Evolutionary conservation across 2,329 filamentous ascomycete genomes (phyloP), one percentile per base, ranked within the genome.

Genomic region (Cladosporium velox): DNA sequence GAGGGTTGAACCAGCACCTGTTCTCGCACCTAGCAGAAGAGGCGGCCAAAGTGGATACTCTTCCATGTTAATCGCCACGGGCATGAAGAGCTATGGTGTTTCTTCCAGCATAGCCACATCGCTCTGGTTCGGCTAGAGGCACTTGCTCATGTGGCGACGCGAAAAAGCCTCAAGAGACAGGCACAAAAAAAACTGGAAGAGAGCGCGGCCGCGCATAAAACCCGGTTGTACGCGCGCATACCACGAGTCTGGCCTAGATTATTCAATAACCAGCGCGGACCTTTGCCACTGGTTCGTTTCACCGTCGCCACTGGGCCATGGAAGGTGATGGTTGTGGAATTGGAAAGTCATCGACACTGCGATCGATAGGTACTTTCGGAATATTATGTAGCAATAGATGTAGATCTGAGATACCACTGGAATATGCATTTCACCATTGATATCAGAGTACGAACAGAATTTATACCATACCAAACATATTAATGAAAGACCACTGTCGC

Each of bases 1-100:
- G 83, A 85, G 62, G 84, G 81, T 10, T 77, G 72, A 77, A 32
- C 34, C 3, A 30, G 55, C 12, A 41, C 5, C 10, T 18, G 4
- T 41, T 8, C 8, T 41, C 32, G 10, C 32, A 35, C 24, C 34
- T 41, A 28, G 21, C 34, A 26, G 30, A 30, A 26, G 49, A 26
- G 49, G 49, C 28, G 49, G 49, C 24, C 49, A 30, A 54, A 30
- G 49, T 54, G 24, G 24, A 30, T 8, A 21, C n/a, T 11, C 26
- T 34, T 34, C 30, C 28, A 34, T n/a, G 18, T 18, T 21, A 18
- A 34, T n/a, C 52, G 52, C 28, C 28, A 55, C 18, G 28, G 11
- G 51, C 26, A 32, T 10, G 28, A 11, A 55, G 52, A 34, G 52
- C 52, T 32, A 30, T 32, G 52, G 28, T 32, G 34, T 32, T 34